Evolutionary conservation across 257 asterid species (phyloP).

Genomic region (Solanum paucissectum): DNA sequence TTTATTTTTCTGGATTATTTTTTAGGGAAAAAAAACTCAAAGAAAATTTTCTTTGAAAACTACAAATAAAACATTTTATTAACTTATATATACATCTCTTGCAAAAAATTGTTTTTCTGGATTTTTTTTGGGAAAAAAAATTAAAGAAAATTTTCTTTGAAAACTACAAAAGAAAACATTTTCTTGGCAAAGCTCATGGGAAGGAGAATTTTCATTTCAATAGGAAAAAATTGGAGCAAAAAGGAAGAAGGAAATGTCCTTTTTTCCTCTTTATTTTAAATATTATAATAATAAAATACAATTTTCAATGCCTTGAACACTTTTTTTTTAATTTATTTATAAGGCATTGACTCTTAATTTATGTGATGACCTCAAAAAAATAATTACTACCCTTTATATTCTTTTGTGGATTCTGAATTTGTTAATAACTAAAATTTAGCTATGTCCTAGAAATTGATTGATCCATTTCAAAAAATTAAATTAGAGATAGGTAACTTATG

Average conservation of each 20-base stretch:
- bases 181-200: not conserved
- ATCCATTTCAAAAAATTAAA: not conserved
- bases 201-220: not conserved
- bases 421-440: not conserved
- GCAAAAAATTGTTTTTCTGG: not conserved
- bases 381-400: not conserved
- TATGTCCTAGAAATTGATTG: not conserved
- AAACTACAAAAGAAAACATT: not conserved
- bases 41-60: not conserved
- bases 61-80: not conserved
- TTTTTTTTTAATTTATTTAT: not conserved
- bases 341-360: not conserved
- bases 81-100: not conserved
- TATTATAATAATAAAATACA: not conserved
- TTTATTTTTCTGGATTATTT: not conserved
- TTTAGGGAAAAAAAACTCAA: not conserved
- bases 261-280: not conserved
- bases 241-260: not conserved
- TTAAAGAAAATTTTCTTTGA: not conserved
- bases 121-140: not conserved
- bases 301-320: not conserved
- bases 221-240: not conserved
- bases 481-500: not conserved
- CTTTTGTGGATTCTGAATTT: not conserved
- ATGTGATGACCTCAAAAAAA: not conserved